Base-by-base conservation (phyloP, 192 early-diverging fungal species). In the Podochytrium sp. region DNA sequence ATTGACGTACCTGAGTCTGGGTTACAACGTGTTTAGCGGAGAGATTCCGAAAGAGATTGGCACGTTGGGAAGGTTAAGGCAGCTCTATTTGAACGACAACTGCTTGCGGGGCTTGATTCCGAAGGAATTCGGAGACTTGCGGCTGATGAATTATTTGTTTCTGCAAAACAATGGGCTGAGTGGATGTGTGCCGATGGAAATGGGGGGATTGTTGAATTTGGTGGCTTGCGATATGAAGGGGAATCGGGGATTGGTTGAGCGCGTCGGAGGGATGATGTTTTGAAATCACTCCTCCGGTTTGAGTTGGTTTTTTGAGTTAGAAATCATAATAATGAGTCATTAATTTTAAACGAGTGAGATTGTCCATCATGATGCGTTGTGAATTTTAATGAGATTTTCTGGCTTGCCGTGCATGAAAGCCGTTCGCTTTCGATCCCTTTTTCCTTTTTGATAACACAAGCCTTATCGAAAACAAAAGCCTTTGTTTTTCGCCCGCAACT, bases 1-100 rank as follows among this genome's bases (percentile, higher is more conserved):
- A 12, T 27, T 65, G 63, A 65, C 63, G 27, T 65, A 65, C 27
- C 29, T 65, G 63, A 65, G 47, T 49, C 29, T 65, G 14, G 63
- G 63, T 12, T 49, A 43, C 42, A 65, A 65, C 38, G 2, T n/a
- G 14, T 43, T 65, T 29, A n/a, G 37, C 6, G 63, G 63, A n/a
- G 3, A 27, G 43, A 43, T 65, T 43, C 63, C 63, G 63, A 4
- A 10, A 12, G 63, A 65, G 47, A 30, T 65, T 2, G 63, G 63
- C n/a, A 16, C 27, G n/a, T 29, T 65, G 38, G 3, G 4, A 6
- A 7, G 14, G 30, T 43, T 65, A 41, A 37, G 43, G 39, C 37
- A 65, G 25, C 4, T 65, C 4, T 40, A 23, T 12, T 39, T 65
- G 20, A 23, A 16, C 41, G 27, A 49, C 42, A 43, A 43, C 27